Evolutionary conservation across 2,329 filamentous ascomycete species (phyloP), one percentile per base, ranked within the genome.

Genomic region (Chrysosporium keratinophilum): DNA sequence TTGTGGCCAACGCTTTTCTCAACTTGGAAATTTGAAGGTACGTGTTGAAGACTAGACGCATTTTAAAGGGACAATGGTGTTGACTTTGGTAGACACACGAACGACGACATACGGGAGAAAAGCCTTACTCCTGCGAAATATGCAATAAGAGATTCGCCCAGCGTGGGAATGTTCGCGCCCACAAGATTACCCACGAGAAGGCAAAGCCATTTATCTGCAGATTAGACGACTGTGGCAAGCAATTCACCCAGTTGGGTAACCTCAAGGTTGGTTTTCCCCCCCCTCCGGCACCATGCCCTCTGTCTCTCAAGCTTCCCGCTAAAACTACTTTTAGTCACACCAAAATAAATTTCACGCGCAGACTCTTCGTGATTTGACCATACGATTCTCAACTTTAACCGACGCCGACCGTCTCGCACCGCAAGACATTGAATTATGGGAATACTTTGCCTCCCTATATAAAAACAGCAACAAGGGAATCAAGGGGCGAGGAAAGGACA

Each of bases 401-500:
- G 78, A 83, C 51, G 76, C 75, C n/a, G 79, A 84, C 37, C 72
- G 76, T 4, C 80, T 90, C n/a, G 75, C 74, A 10, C 74, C 78
- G 0, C 77, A 83, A 37, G 88, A 96, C 63, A 83, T 80, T 57
- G 84, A 88, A 56, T 75, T 96, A 49, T 88, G 86, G 75, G 80
- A 85, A 61, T 95, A 95, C 71, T 93, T 97, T 65, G 79, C 83
- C 3, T 78, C 78, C 0, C 76, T 95, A n/a, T 96, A 95, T 78
- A 95, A 95, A 75, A 94, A 97, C 72, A 90, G 86, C 72, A 97
- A 97, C 78, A 95, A 95, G 70, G 93, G 93, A 1, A 96, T 97
- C 75, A 97, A 96, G 71, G 93, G 93, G 10, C 83, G 93, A 44
- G 93, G 93, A 42, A 93, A 91, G 66, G 87, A 90, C 61, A 78